Evolutionary conservation across 2,329 filamentous ascomycete genomes (phyloP).

Genomic region (Aspergillus sp.): DNA sequence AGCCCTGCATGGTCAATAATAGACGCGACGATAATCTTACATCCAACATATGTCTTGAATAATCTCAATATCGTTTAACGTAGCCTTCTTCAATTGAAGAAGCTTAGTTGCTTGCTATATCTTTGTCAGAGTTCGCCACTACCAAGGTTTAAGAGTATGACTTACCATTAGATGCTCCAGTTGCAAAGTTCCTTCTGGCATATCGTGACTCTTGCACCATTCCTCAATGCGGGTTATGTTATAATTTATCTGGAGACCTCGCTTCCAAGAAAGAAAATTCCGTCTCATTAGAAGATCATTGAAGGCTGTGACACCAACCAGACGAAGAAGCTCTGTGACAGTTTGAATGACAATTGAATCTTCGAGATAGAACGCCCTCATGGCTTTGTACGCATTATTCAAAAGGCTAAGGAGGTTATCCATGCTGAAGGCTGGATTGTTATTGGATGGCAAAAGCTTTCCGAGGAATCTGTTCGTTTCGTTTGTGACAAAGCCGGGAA

Average conservation of each 20-base stretch:
- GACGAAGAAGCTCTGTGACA: slow-evolving; percentile 84
- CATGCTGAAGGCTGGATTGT: slow-evolving; percentile 96
- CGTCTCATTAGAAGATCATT: slow-evolving; percentile 97
- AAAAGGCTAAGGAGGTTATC: slow-evolving; percentile 93
- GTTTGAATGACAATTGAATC: slow-evolving; percentile 95
- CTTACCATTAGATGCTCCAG: slow-evolving; percentile 94
- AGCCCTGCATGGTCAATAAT: neutral
- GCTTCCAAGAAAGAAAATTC: slow-evolving; percentile 99
- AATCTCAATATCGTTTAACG: slow-evolving; percentile 97
- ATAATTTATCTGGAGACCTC: slow-evolving; percentile 98
- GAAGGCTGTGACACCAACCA: slow-evolving; percentile 97
- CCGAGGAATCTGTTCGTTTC: slow-evolving; percentile 98
- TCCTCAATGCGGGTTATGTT: slow-evolving; percentile 99
- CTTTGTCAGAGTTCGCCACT: slow-evolving; percentile 11
- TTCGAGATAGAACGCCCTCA: slow-evolving; percentile 98
- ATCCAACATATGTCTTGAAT: slow-evolving; percentile 99
- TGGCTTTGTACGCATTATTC: slow-evolving; percentile 96
- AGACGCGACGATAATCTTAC: slow-evolving; percentile 57
- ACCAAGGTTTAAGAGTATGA: neutral
- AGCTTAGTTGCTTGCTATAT: slow-evolving; percentile 92
- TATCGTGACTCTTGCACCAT: slow-evolving; percentile 99
- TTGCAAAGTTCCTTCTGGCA: slow-evolving; percentile 96
- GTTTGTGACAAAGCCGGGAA: slow-evolving; percentile 97
- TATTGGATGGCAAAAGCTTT: slow-evolving; percentile 90
- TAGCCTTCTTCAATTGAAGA: slow-evolving; percentile 97